Evolutionary conservation across 2,329 filamentous ascomycete genomes (phyloP).

Genomic region (Colletotrichum shisoi): DNA sequence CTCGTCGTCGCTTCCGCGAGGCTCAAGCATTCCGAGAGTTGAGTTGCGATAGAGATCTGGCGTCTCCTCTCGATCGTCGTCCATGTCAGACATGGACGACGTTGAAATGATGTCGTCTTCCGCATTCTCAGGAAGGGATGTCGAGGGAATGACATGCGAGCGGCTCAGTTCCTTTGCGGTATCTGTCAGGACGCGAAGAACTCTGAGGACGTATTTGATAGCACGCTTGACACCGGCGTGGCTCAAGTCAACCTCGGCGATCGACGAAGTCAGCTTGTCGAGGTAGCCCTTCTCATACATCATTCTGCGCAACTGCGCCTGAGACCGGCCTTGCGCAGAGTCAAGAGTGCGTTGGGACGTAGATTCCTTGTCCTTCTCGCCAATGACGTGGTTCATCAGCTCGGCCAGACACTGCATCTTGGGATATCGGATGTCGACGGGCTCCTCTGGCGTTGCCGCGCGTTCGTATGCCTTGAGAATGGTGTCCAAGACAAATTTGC

Average conservation of each 20-base stretch:
- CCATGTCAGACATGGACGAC: slow-evolving; percentile 87
- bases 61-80: slow-evolving; percentile 89
- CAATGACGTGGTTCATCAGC: slow-evolving; percentile 91
- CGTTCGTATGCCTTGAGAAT: slow-evolving; percentile 91
- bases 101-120: slow-evolving; percentile 89
- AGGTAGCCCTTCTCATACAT: slow-evolving; percentile 99
- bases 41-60: slow-evolving; percentile 97
- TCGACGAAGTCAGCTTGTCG: slow-evolving; percentile 84
- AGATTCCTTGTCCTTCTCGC: slow-evolving; percentile 73
- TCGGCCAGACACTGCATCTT: slow-evolving; percentile 87
- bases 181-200: slow-evolving; percentile 84
- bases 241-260: slow-evolving; percentile 94
- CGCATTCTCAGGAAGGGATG: slow-evolving; percentile 70
- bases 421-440: slow-evolving; percentile 85
- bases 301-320: slow-evolving; percentile 85
- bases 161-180: slow-evolving; percentile 88
- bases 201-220: slow-evolving; percentile 94
- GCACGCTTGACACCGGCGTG: slow-evolving; percentile 92
- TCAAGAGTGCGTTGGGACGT: slow-evolving; percentile 46
- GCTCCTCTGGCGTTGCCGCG: slow-evolving; percentile 78
- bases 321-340: slow-evolving; percentile 62
- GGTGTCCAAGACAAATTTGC: slow-evolving; percentile 93
- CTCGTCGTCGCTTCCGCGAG: slow-evolving; percentile 80
- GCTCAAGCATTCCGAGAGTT: slow-evolving; percentile 91
- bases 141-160: slow-evolving; percentile 74